Evolutionary conservation across 75 land plant genomes (phyloP), one percentile per base, ranked within the genome.

Genomic region (Azolla pinnata): DNA sequence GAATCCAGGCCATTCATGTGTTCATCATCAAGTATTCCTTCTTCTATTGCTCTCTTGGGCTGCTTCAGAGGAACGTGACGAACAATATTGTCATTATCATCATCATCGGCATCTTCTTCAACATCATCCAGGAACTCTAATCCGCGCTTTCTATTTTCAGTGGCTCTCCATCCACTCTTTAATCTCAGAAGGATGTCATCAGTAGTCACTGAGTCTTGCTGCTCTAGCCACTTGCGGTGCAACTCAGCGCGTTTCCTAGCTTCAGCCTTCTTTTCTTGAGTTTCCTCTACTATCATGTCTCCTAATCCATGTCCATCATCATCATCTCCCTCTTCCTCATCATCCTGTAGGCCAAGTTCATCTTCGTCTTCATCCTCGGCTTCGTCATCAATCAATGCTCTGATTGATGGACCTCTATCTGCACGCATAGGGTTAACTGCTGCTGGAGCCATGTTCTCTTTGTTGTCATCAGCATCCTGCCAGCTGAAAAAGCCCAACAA

Each of bases 321-420:
- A n/a, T 81, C 79, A 45, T 80, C 89, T 44, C 56, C 68, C 46
- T 51, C 69, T 26, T 52, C 54, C 19, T 89, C 96, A 65, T 79
- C 77, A 24, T 76, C 87, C 45, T 64, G 57, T 33, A 71, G 73
- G 7, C 77, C 58, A 14, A 67, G 26, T 29, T 35, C 46, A 53
- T 90, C 90, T 69, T 86, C 90, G 75, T 81, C 85, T 73, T 90
- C 96, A 75, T 90, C 87, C 49, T 81, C 87, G 33, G 97, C 97
- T 66, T 90, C 97, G 53, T 86, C 97, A 74, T 90, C 97, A 45
- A 90, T 69, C 75, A 90, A 83, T 29, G 72, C 78, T 66, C 80
- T 81, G 1, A 76, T 85, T 63, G 72, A 73, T 33, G 81, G 75
- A 42, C 75, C 83, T 52, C 42, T 73, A 29, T 70, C 68, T 63